These are phyloP conservation scores for Phytomonas sp. DNA, from an alignment of 208 protist species.

Conservation along the genomic window DNA sequence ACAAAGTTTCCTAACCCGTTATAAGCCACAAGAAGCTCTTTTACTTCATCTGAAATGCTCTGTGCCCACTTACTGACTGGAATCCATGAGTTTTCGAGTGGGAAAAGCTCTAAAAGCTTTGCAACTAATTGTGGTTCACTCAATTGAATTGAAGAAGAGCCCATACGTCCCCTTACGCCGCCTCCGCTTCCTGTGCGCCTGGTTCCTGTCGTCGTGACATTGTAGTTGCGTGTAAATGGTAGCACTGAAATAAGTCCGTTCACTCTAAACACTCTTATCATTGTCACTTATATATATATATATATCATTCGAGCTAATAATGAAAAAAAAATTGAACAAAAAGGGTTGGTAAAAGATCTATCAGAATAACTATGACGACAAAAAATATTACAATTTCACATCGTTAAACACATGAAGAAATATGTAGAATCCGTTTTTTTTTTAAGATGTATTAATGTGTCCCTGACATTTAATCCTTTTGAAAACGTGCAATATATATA, in stretches of 20 bases:
- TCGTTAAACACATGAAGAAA: background rate
- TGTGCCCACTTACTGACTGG: conserved; percentile 47
- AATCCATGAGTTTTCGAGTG: conserved; percentile 28
- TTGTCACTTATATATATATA: background rate
- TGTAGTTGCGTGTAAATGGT: background rate
- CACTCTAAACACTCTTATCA: conserved; percentile 2
- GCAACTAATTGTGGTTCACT: conserved; percentile 64
- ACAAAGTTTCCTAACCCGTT: conserved; percentile 50
- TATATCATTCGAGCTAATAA: conserved; percentile 2
- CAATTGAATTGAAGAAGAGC: conserved; percentile 2
- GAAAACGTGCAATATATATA: background rate
- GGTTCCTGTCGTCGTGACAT: background rate
- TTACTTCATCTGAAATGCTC: conserved; percentile 46
- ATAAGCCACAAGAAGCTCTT: conserved; percentile 54
- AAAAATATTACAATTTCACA: background rate
- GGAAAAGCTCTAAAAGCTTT: conserved; percentile 45
- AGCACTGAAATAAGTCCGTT: background rate
- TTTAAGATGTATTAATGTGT: background rate
- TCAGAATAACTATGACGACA: background rate
- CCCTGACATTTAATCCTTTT: background rate
- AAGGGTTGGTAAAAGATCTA: background rate
- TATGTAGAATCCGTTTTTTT: background rate
- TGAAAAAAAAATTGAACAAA: conserved; percentile 2
- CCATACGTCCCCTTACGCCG: background rate
- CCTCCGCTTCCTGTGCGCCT: background rate